Conservation (phyloP, 108 stramenopile genomes). For the Cyclotella choctawhatcheeana region DNA sequence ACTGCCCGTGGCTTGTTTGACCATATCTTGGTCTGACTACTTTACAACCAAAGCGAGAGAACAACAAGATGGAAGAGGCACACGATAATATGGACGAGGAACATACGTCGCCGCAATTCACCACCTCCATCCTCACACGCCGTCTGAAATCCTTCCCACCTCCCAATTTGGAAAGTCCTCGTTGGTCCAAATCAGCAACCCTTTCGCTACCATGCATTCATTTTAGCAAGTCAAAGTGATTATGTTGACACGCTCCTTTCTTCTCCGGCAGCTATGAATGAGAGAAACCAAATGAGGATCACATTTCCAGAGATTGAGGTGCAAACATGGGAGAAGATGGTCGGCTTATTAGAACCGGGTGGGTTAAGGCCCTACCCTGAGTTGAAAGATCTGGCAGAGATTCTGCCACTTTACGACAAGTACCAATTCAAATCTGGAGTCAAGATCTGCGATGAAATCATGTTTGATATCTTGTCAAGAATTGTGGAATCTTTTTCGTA, state of each 20-base stretch:
- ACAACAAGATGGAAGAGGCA: too few relatives aligned
- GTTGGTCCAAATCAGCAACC: background rate
- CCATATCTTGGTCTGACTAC: too few relatives aligned
- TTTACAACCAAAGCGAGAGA: too few relatives aligned
- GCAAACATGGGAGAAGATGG: constrained; percentile 1
- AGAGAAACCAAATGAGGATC: background rate
- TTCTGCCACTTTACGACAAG: constrained; percentile 9
- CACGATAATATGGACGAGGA: too few relatives aligned
- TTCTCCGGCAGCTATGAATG: background rate
- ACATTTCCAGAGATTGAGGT: background rate
- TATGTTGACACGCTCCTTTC: constrained; percentile 7
- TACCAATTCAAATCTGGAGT: background rate
- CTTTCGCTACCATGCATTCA: constrained; percentile 3
- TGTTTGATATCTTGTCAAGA: background rate
- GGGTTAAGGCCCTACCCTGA: background rate
- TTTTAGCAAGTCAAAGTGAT: constrained; percentile 8
- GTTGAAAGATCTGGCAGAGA: background rate
- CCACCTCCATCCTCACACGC: constrained; percentile 6
- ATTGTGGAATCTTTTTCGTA: too few relatives aligned
- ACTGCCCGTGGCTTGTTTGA: too few relatives aligned
- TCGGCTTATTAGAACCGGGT: background rate
- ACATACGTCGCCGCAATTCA: background rate
- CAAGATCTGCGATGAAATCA: background rate
- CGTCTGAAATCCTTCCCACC: background rate
- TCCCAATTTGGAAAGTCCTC: background rate